phyloP scores from a whole-genome alignment of 257 asterid species.

The Solanum peruvianum region DNA sequence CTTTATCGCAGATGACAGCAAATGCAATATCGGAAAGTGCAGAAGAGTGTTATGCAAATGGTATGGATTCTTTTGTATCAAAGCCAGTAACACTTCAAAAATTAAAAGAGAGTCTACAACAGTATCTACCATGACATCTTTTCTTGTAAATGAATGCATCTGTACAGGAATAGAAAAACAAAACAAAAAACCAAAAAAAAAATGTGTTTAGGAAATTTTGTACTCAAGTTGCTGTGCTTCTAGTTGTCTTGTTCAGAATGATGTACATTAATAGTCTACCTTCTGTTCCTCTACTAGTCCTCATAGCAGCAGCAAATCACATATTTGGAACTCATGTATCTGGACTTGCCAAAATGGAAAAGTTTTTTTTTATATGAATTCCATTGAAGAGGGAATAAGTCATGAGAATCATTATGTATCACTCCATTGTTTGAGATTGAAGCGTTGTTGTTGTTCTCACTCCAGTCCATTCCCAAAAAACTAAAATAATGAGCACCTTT shows the following conservation, averaged over 20 bases:
- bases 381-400: neutral
- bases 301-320: neutral
- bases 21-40: slow-evolving; percentile 79
- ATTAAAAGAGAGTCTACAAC: slow-evolving; percentile 58
- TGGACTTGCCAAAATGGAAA: neutral
- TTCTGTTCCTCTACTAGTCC: neutral
- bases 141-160: slow-evolving; percentile 29
- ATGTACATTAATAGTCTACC: neutral
- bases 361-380: neutral
- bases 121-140: slow-evolving; percentile 26
- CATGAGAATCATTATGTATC: neutral
- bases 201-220: slow-evolving; percentile 68
- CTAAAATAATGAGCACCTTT: neutral
- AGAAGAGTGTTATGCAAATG: slow-evolving; percentile 79
- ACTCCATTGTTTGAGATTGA: neutral
- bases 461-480: neutral
- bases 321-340: neutral
- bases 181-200: neutral
- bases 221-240: slow-evolving; percentile 3
- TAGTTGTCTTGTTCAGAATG: neutral
- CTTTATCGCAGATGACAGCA: slow-evolving; percentile 75
- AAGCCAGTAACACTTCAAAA: slow-evolving; percentile 71
- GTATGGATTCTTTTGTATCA: slow-evolving; percentile 91
- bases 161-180: slow-evolving; percentile 29
- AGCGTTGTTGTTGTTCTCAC: neutral